These are phyloP conservation scores for Eucalyptus rudis DNA, from an alignment of 345 rosid species.

Conservation along the genomic window DNA sequence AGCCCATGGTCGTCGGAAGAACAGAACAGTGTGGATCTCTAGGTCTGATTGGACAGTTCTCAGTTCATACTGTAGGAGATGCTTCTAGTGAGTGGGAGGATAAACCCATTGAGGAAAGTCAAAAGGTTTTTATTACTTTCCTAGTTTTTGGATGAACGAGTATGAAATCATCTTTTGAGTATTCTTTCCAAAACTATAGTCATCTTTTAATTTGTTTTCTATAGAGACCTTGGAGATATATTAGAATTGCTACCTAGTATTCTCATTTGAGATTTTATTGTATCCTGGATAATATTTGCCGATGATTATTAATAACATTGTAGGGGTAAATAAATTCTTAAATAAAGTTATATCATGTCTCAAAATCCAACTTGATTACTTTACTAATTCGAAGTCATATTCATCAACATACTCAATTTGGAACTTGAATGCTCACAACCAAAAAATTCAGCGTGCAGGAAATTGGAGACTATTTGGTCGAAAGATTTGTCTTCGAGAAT, in stretches of 20 bases:
- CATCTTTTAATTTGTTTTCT: too few relatives aligned
- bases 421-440: background rate
- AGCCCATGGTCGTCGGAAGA: too few relatives aligned
- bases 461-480: slow-evolving; percentile 14
- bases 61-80: fast-evolving
- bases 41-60: fast-evolving
- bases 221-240: fast-evolving
- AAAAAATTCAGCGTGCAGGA: slow-evolving; percentile 9
- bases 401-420: background rate
- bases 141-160: too few relatives aligned
- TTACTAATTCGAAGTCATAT: too few relatives aligned
- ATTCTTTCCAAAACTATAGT: fast-evolving
- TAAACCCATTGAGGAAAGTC: too few relatives aligned
- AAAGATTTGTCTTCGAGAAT: background rate
- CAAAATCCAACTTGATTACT: too few relatives aligned
- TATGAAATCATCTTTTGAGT: too few relatives aligned
- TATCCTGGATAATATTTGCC: too few relatives aligned
- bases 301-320: fast-evolving
- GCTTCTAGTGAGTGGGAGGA: too few relatives aligned
- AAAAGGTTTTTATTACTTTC: too few relatives aligned
- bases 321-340: too few relatives aligned
- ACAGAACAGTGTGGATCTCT: fast-evolving
- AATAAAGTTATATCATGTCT: fast-evolving
- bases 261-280: too few relatives aligned
- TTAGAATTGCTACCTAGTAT: fast-evolving